A percentile compares a stretch with the other conserved stretches of the same genome.
Evolutionary conservation across 1,139 yeast genomes (phyloP).

Genomic region (Taiozyma onychis): DNA sequence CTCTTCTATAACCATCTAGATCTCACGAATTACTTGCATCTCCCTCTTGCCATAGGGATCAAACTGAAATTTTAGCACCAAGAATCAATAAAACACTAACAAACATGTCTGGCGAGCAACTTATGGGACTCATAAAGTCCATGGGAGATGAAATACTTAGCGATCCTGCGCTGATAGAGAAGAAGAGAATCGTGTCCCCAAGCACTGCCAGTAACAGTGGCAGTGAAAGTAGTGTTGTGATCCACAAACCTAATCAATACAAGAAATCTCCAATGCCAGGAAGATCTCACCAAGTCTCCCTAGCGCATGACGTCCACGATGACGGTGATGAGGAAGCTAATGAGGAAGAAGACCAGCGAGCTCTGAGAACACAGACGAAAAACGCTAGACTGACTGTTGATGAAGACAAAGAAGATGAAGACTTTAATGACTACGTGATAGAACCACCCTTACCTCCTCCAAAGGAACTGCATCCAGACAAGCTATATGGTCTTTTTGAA

Average conservation of each 20-base stretch:
- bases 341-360: slow-evolving; percentile 5
- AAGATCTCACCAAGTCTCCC: background rate
- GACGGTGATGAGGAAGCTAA: background rate
- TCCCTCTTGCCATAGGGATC: background rate
- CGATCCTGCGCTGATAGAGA: slow-evolving; percentile 18
- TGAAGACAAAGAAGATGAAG: slow-evolving; percentile 21
- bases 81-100: background rate
- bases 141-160: slow-evolving; percentile 14
- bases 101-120: slow-evolving; percentile 16
- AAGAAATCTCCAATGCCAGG: slow-evolving; percentile 1
- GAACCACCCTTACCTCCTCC: slow-evolving; percentile 81
- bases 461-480: slow-evolving; percentile 75
- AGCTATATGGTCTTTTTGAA: slow-evolving; percentile 80
- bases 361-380: slow-evolving; percentile 14
- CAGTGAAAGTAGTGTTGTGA: slow-evolving; percentile 16
- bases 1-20: background rate
- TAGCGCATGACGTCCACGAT: background rate
- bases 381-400: background rate
- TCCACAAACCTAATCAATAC: slow-evolving; percentile 2
- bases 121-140: slow-evolving; percentile 14
- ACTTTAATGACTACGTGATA: slow-evolving; percentile 25
- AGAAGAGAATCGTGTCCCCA: slow-evolving; percentile 18
- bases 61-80: background rate
- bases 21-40: background rate
- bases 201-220: slow-evolving; percentile 16